Base-by-base conservation (phyloP, 306 rosid species). In the Medicago ruthenica region DNA sequence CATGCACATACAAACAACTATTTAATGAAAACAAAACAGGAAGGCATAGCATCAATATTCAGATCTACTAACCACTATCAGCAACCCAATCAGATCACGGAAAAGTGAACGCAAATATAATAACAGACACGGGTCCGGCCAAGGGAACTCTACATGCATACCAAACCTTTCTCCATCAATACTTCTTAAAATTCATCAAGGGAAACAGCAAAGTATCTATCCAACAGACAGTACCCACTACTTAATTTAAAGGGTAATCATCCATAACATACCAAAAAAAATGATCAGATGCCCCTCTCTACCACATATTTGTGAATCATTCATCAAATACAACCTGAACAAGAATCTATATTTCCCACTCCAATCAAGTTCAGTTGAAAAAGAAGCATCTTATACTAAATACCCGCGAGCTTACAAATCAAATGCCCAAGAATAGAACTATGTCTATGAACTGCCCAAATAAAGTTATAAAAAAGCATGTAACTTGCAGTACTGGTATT, bases 311-410 rank as follows among this genome's bases (percentile, higher is more conserved):
- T 45, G 16, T 45, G 16, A 2, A 45, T 45, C 16, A 4, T 1
- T 13, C 16, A 45, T 45, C 51, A 45, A 13, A 4, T 45, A 45
- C 51, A 45, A 45, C 51, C 51, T 45, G 15, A 45, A 45, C 51
- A 45, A 13, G 51, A 45, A 13, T 45, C 0, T 4, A 13, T 45
- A 45, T 13, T 45, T 13, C 51, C 44, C 51, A 45, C 51, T 42
- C 15, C n/a, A 76, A 27, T 44, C 67, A 14, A 50, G 65, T 65
- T 65, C 55, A 76, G 22, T 53, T 76, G n/a, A 34, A 48, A 75
- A 36, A 5, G 36, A 75, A 18, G 50, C 24, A 64, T 64, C 21
- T 61, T 16, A 63, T 44, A 45, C 10, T 7, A 37, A 36, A 36
- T n/a, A 18, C 64, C 16, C 3, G 6, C 1, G 41, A n/a, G 5